Percentiles rank a stretch among this genome's conserved stretches.
phyloP scores from a whole-genome alignment of 2,329 filamentous ascomycete species.

The Colletotrichum filicis region DNA sequence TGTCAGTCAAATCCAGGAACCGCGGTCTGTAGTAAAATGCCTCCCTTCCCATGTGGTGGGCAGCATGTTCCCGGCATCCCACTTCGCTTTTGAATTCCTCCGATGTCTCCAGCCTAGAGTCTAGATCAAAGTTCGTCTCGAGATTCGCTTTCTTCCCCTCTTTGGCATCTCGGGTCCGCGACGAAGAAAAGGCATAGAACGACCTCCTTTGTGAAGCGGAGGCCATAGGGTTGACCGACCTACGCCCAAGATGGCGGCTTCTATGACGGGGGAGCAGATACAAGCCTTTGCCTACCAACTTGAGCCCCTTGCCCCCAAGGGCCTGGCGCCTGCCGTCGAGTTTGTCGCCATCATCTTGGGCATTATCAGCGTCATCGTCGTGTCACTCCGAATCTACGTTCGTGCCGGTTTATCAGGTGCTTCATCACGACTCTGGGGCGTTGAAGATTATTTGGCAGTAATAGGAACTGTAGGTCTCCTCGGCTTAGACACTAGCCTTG shows the following conservation, averaged over 20 bases:
- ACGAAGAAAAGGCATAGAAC: neutral
- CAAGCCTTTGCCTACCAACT: slow-evolving; percentile 1
- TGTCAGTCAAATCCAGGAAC: too few species aligned
- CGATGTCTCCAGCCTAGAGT: too few species aligned
- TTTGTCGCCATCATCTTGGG: slow-evolving; percentile 10
- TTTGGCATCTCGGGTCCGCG: neutral
- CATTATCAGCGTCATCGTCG: neutral
- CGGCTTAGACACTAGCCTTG: neutral
- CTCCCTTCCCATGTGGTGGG: too few species aligned
- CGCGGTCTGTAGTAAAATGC: too few species aligned
- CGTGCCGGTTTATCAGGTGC: slow-evolving; percentile 18
- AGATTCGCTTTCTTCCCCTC: too few species aligned
- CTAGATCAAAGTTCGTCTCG: too few species aligned
- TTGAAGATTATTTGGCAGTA: neutral
- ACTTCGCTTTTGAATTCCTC: too few species aligned
- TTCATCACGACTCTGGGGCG: slow-evolving; percentile 9
- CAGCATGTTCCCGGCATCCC: too few species aligned
- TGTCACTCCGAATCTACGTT: slow-evolving; percentile 5
- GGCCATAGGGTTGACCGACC: neutral
- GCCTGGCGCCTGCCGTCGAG: slow-evolving; percentile 3
- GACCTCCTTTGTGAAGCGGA: neutral
- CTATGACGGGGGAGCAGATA: slow-evolving; percentile 15
- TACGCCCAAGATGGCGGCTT: neutral
- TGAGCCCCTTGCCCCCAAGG: slow-evolving; percentile 1
- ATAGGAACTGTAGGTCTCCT: neutral